These are phyloP conservation scores for Solanum sitiens DNA, from an alignment of 257 asterid species.

Conservation along the genomic window DNA sequence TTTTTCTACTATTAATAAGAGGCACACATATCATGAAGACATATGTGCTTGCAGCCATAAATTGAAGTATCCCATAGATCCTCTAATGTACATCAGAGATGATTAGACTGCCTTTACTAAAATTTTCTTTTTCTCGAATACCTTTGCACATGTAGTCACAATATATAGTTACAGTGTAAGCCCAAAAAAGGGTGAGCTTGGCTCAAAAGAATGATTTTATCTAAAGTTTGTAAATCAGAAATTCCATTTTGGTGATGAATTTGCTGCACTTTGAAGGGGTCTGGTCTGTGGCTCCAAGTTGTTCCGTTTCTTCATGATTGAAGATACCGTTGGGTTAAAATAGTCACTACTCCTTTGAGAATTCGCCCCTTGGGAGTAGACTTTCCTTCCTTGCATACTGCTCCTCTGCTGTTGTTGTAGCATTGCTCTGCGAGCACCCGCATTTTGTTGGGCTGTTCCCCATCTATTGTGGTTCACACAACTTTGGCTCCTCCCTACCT, in stretches of 20 bases:
- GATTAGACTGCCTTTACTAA: background rate
- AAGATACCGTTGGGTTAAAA: constrained; percentile 84
- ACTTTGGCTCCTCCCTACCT: constrained; percentile 90
- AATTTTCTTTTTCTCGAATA: background rate
- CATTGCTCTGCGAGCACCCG: constrained; percentile 41
- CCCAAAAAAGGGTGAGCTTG: background rate
- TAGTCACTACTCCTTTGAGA: constrained; percentile 85
- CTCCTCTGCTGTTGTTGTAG: constrained; percentile 62
- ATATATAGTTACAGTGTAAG: background rate
- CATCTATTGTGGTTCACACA: constrained; percentile 76
- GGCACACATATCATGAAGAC: background rate
- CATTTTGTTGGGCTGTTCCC: constrained; percentile 49
- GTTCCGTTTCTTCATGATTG: constrained; percentile 83
- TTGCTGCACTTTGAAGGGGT: constrained; percentile 46
- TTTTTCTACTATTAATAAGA: background rate
- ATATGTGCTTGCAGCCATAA: background rate
- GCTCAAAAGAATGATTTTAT: background rate
- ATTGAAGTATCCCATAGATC: background rate
- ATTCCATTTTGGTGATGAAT: constrained; percentile 82
- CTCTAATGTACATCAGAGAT: background rate
- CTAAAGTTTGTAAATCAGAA: constrained; percentile 20
- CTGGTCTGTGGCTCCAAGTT: constrained; percentile 32
- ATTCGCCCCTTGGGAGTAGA: constrained; percentile 73
- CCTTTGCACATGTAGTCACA: background rate
- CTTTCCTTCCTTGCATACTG: constrained; percentile 58